Evolutionary conservation across 1,139 yeast genomes (phyloP).

Genomic region (Pichia sp.): DNA sequence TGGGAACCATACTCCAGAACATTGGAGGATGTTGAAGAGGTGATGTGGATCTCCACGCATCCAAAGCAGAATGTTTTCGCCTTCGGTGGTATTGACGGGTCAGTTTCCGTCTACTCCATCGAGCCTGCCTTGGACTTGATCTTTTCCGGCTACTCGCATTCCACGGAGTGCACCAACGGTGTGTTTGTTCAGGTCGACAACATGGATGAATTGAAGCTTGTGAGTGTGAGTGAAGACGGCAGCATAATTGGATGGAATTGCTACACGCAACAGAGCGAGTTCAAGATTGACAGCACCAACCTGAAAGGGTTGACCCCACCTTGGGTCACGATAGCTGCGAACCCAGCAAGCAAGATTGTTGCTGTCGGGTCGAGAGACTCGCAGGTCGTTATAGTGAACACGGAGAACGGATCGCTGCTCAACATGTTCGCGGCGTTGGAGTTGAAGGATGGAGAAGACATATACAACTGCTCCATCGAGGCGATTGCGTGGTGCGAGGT

Average conservation of each 20-base stretch:
- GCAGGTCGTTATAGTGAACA: slow-evolving; percentile 66
- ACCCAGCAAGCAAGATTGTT: slow-evolving; percentile 43
- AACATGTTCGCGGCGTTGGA: slow-evolving; percentile 63
- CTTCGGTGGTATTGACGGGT: slow-evolving; percentile 90
- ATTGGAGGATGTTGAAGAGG: slow-evolving; percentile 82
- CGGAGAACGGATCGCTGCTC: slow-evolving; percentile 66
- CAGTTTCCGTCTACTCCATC: slow-evolving; percentile 89
- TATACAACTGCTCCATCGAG: slow-evolving; percentile 78
- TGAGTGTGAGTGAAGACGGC: slow-evolving; percentile 86
- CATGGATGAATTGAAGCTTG: slow-evolving; percentile 58
- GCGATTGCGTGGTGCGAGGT: slow-evolving; percentile 76
- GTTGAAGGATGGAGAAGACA: slow-evolving; percentile 55
- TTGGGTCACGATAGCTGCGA: slow-evolving; percentile 68
- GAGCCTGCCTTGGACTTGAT: slow-evolving; percentile 62
- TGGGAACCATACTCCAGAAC: slow-evolving; percentile 66
- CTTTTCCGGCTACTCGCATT: slow-evolving; percentile 78
- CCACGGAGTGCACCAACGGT: slow-evolving; percentile 75
- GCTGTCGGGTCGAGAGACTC: slow-evolving; percentile 87
- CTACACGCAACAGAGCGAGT: slow-evolving; percentile 63
- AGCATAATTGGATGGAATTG: slow-evolving; percentile 87
- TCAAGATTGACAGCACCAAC: slow-evolving; percentile 57
- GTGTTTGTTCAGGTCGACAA: slow-evolving; percentile 61
- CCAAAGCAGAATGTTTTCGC: slow-evolving; percentile 79
- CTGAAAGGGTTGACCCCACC: slow-evolving; percentile 74
- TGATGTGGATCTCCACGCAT: slow-evolving; percentile 74